A percentile compares a stretch with the other conserved stretches of the same genome.
These are phyloP conservation scores for Trichosporon inkin DNA, from an alignment of 1,284 basidiomycete genomes.

Conservation along the genomic window DNA sequence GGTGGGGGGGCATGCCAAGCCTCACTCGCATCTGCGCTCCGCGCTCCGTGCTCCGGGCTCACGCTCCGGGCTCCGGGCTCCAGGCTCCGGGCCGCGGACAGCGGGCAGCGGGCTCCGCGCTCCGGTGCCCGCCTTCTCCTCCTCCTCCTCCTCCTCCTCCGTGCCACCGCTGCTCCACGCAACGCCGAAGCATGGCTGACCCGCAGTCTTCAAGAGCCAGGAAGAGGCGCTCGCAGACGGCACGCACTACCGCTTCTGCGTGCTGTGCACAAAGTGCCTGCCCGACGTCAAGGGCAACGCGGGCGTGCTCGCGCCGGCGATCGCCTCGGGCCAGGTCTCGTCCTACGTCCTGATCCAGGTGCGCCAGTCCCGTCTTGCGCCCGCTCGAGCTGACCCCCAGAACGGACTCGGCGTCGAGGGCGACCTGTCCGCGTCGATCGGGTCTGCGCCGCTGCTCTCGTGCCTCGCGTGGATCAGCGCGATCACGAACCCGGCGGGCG, in stretches of 20 bases:
- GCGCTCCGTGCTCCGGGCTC: too few relatives aligned
- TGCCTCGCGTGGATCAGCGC: conserved; percentile 39
- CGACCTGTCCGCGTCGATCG: conserved; percentile 56
- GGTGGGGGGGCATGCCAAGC: too few relatives aligned
- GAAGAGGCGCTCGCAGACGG: conserved; percentile 57
- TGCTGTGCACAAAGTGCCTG: conserved; percentile 68
- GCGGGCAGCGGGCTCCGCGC: too few relatives aligned
- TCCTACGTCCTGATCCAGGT: conserved; percentile 65
- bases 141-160: too few relatives aligned
- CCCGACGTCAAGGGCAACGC: conserved; percentile 64
- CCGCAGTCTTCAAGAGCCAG: conserved; percentile 59
- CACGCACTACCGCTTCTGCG: conserved; percentile 60
- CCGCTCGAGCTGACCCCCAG: conserved; percentile 17
- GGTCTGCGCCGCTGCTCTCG: conserved; percentile 36
- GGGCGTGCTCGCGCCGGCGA: conserved; percentile 58
- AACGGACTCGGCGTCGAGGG: conserved; percentile 72
- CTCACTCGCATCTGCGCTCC: too few relatives aligned
- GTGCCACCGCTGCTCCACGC: too few relatives aligned
- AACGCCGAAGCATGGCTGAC: neutral
- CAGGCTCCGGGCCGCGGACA: too few relatives aligned
- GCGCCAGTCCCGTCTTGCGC: conserved; percentile 4
- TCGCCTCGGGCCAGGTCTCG: conserved; percentile 56
- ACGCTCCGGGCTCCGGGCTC: too few relatives aligned
- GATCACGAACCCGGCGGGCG: conserved; percentile 33
- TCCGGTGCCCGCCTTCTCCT: too few relatives aligned